Base-by-base conservation (phyloP, 106 monocot species). In the Phalaenopsis equestris region DNA sequence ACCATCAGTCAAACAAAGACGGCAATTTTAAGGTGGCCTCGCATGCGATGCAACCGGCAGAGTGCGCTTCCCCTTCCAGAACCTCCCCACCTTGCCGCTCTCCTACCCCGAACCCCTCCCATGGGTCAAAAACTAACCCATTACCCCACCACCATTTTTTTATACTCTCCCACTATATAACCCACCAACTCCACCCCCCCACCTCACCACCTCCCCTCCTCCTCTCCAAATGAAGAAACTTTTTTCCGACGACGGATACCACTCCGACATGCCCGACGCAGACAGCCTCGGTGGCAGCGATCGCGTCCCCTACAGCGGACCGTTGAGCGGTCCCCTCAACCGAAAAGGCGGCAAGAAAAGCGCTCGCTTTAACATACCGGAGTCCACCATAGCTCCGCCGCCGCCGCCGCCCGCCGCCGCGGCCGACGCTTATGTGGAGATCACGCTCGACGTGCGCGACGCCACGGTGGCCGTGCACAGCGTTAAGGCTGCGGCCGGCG, bases 391-490 rank as follows among this genome's bases (percentile, higher is more conserved):
- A 30, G 30, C 30, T 30, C 30, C 30, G 30, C 30, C 30, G 24
- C 6, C 81, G 68, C 11, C 79, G 46, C 11, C 14, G 1, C 12
- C 52, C 14, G 12, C 14, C 2, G 1, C 52, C 1, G 0, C 76
- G 12, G 39, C 46, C 67, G 87, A 83, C 11, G 87, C 84, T 12
- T 94, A 92, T 84, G 94, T 99, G 19, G 98, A 99, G 86, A 95
- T 99, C 86, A 99, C 98, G 10, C 89, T 99, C 36, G 94, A 99
- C 76, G 89, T 99, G 64, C 90, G 89, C 24, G 93, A 94, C 74
- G 93, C 93, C 82, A 81, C 91, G 38, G 94, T 99, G 41, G 98
- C 94, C 7, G 89, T 99, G n/a, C 98, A 99, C 90, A 99, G 98
- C 85, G 94, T 99, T 58, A 94, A 91, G 78, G 84, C 88, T 18